A percentile compares a stretch with the other conserved stretches of the same genome.
phyloP scores from a whole-genome alignment of 2,329 filamentous ascomycete species.

The Aspergillus aculeatinus region DNA sequence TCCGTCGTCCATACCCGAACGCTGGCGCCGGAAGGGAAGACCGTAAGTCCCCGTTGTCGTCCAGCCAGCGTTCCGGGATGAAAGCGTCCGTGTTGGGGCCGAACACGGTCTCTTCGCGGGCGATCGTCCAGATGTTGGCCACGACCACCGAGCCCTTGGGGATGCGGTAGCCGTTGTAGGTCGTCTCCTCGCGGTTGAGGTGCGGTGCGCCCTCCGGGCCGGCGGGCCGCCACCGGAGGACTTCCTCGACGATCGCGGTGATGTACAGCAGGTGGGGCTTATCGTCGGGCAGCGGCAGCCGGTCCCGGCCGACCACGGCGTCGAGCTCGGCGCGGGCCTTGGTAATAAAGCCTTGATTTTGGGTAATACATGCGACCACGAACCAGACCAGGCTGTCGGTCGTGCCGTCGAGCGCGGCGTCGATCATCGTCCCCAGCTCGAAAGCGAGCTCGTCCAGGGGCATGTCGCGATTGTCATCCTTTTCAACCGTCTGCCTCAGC shows the following conservation, averaged over 20 bases:
- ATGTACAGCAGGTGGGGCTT: slow-evolving; percentile 28
- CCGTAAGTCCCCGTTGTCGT: neutral
- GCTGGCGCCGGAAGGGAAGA: neutral
- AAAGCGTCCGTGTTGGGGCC: slow-evolving; percentile 18
- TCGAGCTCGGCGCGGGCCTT: slow-evolving; percentile 10
- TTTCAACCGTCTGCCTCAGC: no score
- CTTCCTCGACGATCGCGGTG: slow-evolving; percentile 29
- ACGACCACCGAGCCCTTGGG: slow-evolving; percentile 33
- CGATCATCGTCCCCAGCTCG: slow-evolving; percentile 1
- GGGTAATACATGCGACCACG: neutral
- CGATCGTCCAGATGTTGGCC: slow-evolving; percentile 19
- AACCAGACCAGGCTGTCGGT: neutral
- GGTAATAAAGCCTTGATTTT: no score
- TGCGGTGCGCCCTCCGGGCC: slow-evolving; percentile 25
- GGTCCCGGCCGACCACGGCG: slow-evolving; percentile 25
- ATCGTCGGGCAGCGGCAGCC: slow-evolving; percentile 31
- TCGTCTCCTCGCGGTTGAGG: slow-evolving; percentile 24
- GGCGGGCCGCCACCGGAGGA: slow-evolving; percentile 30
- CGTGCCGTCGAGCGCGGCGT: neutral
- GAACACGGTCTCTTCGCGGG: slow-evolving; percentile 12
- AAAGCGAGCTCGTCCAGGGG: neutral
- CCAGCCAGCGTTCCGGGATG: slow-evolving; percentile 14
- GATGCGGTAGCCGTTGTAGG: slow-evolving; percentile 34
- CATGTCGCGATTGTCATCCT: neutral
- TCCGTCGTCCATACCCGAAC: slow-evolving; percentile 32